Conservation (phyloP, 148 eudicot species). For the Nyssa sinensis region DNA sequence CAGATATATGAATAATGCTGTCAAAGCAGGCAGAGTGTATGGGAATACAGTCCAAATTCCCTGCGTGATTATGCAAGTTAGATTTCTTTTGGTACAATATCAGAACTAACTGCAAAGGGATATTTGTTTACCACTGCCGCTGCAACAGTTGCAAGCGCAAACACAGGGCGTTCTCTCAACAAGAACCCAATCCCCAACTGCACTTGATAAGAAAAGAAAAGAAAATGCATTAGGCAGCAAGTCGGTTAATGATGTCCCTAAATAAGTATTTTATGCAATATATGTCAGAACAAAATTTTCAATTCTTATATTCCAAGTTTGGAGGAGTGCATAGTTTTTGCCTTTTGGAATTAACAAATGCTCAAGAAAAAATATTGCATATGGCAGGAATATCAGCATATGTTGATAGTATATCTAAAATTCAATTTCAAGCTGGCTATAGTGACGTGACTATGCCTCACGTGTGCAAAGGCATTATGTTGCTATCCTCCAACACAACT, state of each 20-base stretch:
- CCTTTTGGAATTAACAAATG: too few species aligned
- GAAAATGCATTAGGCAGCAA: neutral
- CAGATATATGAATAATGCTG: conserved; percentile 64
- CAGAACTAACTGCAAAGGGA: neutral
- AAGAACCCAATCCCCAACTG: conserved; percentile 81
- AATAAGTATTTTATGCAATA: too few species aligned
- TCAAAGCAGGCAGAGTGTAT: conserved; percentile 61
- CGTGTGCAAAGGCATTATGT: too few species aligned
- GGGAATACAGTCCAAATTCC: conserved; percentile 82
- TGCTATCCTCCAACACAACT: conserved; percentile 2
- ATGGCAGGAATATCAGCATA: too few species aligned
- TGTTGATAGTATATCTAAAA: too few species aligned
- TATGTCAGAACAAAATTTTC: neutral
- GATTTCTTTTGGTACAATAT: neutral
- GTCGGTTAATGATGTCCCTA: neutral
- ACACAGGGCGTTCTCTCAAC: conserved; percentile 76
- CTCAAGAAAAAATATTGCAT: too few species aligned
- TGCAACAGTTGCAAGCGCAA: conserved; percentile 92
- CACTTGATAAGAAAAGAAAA: conserved; percentile 1
- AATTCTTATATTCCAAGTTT: neutral
- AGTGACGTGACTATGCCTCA: neutral
- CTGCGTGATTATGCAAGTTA: conserved; percentile 34
- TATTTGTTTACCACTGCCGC: conserved; percentile 59
- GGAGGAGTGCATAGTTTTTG: too few species aligned
- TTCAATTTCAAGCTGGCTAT: too few species aligned